A percentile compares a stretch with the other conserved stretches of the same genome.
Conservation (phyloP, 208 protist species). For the Crithidia mellificae region DNA sequence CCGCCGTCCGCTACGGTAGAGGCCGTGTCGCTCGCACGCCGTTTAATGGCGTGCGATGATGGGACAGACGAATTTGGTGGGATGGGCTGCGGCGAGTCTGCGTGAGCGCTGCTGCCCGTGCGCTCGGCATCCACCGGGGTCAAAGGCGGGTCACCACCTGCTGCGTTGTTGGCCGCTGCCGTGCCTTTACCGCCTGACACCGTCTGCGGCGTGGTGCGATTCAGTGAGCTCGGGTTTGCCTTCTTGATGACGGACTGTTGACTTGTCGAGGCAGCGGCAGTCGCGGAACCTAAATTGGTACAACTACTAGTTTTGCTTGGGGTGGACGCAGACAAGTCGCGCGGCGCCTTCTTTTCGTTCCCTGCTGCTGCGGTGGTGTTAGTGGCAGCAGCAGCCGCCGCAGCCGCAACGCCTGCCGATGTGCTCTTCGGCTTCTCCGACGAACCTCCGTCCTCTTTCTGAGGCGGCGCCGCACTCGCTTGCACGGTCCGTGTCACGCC, state of each 20-base stretch:
- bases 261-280: neutral
- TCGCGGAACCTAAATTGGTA: neutral
- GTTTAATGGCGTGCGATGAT: neutral
- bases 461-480: neutral
- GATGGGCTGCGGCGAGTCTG: neutral
- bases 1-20: neutral
- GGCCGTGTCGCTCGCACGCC: neutral
- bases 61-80: neutral
- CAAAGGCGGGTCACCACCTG: too few species aligned
- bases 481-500: neutral
- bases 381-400: too few species aligned
- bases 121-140: neutral
- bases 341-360: neutral
- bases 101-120: neutral
- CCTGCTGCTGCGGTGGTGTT: too few species aligned
- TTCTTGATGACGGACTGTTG: neutral
- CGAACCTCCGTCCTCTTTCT: neutral
- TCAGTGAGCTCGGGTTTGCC: neutral
- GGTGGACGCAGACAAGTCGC: neutral
- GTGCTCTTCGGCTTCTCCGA: neutral
- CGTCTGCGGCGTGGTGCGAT: constrained; percentile 1
- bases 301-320: too few species aligned
- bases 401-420: neutral
- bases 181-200: neutral
- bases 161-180: too few species aligned